Base-by-base conservation (phyloP, 768 basidiomycete genomes). In the Naganishia friedmannii region DNA sequence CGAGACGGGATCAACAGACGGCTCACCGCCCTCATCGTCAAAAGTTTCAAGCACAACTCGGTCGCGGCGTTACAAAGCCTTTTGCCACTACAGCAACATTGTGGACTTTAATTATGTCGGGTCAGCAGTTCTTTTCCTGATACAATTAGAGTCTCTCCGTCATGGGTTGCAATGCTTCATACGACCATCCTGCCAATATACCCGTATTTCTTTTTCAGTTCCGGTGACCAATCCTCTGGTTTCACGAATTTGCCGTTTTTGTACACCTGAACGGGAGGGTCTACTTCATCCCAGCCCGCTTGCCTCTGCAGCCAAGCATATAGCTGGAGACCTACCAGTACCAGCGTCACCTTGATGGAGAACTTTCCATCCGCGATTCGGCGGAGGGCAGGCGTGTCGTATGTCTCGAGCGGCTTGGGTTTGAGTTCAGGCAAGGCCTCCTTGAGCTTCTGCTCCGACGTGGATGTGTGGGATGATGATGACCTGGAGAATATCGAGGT, bases 211-310 rank as follows among this genome's bases (percentile, higher is more conserved):
- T 19, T 13, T 28, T 63, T 63, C 37, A 63, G 60, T 7, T 63
- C 60, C 26, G 37, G 39, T 4, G 60, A 29, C 60, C 60, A 63
- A 29, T 63, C 39, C 39, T 63, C 39, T n/a, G 60, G 60, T 23
- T n/a, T 29, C 21, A 63, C n/a, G 3, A 63, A 17, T 42, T 46
- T 29, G 26, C 39, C 37, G 23, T 63, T 45, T 17, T 29, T 42
- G 39, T 45, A 45, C 8, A 63, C 60, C 32, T 63, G 60, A 2
- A 63, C 60, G n/a, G 60, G 60, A 23, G 60, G 60, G 10, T 63
- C 60, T 13, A 19, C 39, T 19, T 63, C 60, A 21, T 63, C n/a
- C 60, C 60, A 63, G 0, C 60, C 60, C 7, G 60, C 60, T 37
- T 46, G 46, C 42, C 42, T 63, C 26, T 63, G 60, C 17, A 63